Evolutionary conservation across 805 yeast species (phyloP).

Genomic region (Ogataea trehalophila): DNA sequence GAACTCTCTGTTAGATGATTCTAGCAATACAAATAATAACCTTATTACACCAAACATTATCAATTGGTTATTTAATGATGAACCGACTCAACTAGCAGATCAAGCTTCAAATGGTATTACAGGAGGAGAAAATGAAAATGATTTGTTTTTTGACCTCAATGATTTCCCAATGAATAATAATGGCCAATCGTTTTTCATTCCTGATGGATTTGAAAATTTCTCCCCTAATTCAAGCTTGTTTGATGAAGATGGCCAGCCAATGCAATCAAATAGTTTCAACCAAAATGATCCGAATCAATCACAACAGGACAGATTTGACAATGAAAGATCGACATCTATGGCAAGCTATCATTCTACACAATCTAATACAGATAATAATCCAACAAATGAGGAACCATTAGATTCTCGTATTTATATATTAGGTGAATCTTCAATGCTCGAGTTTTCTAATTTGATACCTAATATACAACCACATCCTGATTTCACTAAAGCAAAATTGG

Average conservation of each 20-base stretch:
- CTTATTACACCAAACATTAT: slow-evolving; percentile 16
- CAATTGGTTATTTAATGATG: slow-evolving; percentile 28
- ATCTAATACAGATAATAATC: not conserved
- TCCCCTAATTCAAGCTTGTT: slow-evolving; percentile 16
- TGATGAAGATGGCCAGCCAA: not conserved
- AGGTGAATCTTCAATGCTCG: slow-evolving; percentile 15
- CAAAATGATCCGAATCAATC: not conserved
- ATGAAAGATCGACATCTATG: not conserved
- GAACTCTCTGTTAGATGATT: too few relatives aligned
- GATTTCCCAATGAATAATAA: slow-evolving; percentile 24
- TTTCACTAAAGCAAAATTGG: slow-evolving; percentile 26
- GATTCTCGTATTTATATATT: slow-evolving; percentile 6
- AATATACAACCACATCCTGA: slow-evolving; percentile 23
- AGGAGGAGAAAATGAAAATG: not conserved
- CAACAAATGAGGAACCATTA: not conserved
- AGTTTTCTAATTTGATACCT: slow-evolving; percentile 25
- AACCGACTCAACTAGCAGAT: slow-evolving; percentile 1
- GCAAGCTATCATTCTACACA: not conserved
- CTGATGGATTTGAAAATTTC: slow-evolving; percentile 27
- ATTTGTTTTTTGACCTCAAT: slow-evolving; percentile 18
- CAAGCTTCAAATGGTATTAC: not conserved
- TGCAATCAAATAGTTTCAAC: not conserved
- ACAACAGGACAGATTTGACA: not conserved
- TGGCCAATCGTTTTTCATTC: slow-evolving; percentile 26
- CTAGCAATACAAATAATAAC: too few relatives aligned